Percentiles rank a stretch among this genome's conserved stretches.
phyloP scores from a whole-genome alignment of 1,284 basidiomycete genomes.

The Coniophora puteana region DNA sequence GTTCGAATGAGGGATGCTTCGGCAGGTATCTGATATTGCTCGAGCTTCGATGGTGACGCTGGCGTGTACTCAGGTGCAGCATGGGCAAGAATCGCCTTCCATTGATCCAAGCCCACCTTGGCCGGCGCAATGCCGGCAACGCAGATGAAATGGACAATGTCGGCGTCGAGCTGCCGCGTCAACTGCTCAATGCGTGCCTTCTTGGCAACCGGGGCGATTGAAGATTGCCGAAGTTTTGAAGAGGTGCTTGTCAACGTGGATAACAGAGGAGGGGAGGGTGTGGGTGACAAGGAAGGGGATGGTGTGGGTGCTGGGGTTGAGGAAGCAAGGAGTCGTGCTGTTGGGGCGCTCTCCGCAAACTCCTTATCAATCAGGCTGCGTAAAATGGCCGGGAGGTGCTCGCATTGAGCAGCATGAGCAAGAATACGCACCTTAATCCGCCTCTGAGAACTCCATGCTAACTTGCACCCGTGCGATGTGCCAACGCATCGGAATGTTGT shows the following conservation, averaged over 20 bases:
- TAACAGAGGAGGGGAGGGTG: too few relatives aligned
- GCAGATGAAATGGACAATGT: constrained; percentile 3
- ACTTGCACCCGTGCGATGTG: background rate
- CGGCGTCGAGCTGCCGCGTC: background rate
- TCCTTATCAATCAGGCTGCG: background rate
- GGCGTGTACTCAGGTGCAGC: constrained; percentile 2
- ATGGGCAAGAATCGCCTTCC: constrained; percentile 5
- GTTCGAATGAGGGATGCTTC: constrained; percentile 1
- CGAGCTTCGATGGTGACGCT: constrained; percentile 2
- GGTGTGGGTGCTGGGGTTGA: background rate
- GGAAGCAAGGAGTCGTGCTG: background rate
- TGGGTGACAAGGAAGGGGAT: background rate
- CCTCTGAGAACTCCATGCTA: background rate
- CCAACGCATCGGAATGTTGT: background rate
- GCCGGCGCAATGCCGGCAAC: constrained; percentile 4
- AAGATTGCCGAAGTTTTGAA: background rate
- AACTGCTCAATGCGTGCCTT: background rate
- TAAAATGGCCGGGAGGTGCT: background rate
- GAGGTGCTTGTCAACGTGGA: background rate
- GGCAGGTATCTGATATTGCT: background rate
- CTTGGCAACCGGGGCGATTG: background rate
- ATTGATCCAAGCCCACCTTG: constrained; percentile 1
- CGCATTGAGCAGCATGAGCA: background rate
- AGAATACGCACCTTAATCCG: background rate
- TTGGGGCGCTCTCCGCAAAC: background rate